A percentile compares a stretch with the other conserved stretches of the same genome.
phyloP scores from a whole-genome alignment of 2,329 filamentous ascomycete genomes.

The Verticillium longisporum region DNA sequence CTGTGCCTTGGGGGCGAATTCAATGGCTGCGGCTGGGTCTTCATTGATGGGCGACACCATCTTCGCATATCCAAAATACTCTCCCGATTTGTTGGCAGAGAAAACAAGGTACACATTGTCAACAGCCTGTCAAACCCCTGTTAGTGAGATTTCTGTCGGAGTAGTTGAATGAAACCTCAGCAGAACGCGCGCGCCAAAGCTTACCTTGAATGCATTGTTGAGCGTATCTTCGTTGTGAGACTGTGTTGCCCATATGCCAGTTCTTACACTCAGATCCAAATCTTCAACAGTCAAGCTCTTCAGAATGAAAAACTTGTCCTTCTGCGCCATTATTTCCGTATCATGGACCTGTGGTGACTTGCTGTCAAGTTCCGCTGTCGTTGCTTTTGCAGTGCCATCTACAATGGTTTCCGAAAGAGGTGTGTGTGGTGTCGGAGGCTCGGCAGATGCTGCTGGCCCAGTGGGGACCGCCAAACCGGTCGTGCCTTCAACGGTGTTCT shows the following conservation, averaged over 20 bases:
- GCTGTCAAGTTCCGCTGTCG: not conserved
- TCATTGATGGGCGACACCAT: constrained; percentile 83
- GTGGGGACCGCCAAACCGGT: constrained; percentile 45
- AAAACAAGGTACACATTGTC: constrained; percentile 90
- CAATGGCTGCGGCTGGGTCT: constrained; percentile 62
- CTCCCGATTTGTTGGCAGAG: constrained; percentile 94
- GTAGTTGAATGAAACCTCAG: constrained; percentile 2
- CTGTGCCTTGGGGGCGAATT: constrained; percentile 62
- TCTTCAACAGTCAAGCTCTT: constrained; percentile 92
- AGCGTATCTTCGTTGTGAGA: constrained; percentile 82
- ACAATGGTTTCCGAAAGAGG: not conserved
- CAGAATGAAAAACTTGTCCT: constrained; percentile 82
- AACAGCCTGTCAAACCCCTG: constrained; percentile 45
- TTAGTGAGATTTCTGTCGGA: too few species aligned
- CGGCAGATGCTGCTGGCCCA: constrained; percentile 38
- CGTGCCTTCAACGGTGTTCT: constrained; percentile 39
- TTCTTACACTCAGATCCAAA: constrained; percentile 79
- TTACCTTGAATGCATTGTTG: constrained; percentile 76
- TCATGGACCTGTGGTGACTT: not conserved
- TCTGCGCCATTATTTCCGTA: constrained; percentile 22
- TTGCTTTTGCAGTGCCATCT: not conserved
- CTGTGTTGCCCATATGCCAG: constrained; percentile 89
- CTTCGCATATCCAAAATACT: constrained; percentile 91
- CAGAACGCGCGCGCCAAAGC: constrained; percentile 11
- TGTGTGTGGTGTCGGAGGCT: constrained; percentile 5